These are phyloP conservation scores for Trichoderma endophyticum DNA, from an alignment of 2,329 filamentous ascomycete genomes.

Conservation along the genomic window DNA sequence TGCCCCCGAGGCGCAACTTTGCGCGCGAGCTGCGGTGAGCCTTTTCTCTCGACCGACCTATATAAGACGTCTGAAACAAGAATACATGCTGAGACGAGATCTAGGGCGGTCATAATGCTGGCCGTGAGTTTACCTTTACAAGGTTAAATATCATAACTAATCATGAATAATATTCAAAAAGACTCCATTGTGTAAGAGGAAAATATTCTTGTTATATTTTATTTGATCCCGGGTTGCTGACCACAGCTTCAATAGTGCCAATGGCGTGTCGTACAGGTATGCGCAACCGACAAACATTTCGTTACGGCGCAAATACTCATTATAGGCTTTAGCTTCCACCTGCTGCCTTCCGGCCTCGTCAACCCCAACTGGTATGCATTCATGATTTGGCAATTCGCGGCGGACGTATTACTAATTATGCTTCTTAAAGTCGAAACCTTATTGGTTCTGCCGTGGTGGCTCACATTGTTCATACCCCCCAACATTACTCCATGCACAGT, in stretches of 20 bases:
- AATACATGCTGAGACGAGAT: conserved; percentile 21
- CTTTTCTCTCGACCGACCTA: conserved; percentile 20
- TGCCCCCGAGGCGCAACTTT: conserved; percentile 31
- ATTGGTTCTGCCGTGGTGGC: conserved; percentile 49
- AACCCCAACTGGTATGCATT: conserved; percentile 53
- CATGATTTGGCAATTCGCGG: not conserved
- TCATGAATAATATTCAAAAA: not conserved
- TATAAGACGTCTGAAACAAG: conserved; percentile 11
- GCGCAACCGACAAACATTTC: conserved; percentile 20
- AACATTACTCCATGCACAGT: conserved; percentile 38
- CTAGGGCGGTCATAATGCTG: conserved; percentile 33
- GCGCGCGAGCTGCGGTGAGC: conserved; percentile 34
- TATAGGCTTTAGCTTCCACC: conserved; percentile 50
- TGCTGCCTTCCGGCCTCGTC: conserved; percentile 67
- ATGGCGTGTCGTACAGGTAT: conserved; percentile 38
- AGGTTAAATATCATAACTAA: conserved; percentile 16
- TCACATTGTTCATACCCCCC: conserved; percentile 23
- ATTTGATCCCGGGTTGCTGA: conserved; percentile 4
- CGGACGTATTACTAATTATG: conserved; percentile 30
- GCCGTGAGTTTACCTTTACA: conserved; percentile 5
- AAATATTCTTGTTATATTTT: conserved; percentile 17
- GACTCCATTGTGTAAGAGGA: conserved; percentile 24
- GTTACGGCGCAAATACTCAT: conserved; percentile 8
- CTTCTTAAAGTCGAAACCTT: conserved; percentile 48
- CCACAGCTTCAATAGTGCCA: conserved; percentile 20